These are phyloP conservation scores for Amanita muscaria DNA, from an alignment of 768 basidiomycete genomes.

Conservation along the genomic window DNA sequence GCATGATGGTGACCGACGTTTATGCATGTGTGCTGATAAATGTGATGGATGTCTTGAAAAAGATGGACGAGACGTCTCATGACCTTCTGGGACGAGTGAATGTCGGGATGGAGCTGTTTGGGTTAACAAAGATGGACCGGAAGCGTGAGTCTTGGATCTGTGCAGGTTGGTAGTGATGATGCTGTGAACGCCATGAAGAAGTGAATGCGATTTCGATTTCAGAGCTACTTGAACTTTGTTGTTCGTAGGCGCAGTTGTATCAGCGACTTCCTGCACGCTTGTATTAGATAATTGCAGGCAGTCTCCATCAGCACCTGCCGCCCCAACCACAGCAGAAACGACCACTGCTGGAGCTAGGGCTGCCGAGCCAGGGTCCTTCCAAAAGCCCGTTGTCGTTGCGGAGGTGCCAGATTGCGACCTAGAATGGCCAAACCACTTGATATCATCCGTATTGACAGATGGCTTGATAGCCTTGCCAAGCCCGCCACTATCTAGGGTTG, in stretches of 20 bases:
- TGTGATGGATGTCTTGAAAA: constrained; percentile 27
- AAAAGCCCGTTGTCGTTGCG: constrained; percentile 29
- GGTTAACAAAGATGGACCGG: constrained; percentile 46
- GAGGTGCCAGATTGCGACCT: constrained; percentile 32
- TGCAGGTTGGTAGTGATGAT: constrained; percentile 14
- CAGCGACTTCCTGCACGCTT: constrained; percentile 2
- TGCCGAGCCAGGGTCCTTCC: constrained; percentile 46
- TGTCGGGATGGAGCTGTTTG: constrained; percentile 47
- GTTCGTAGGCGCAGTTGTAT: background rate
- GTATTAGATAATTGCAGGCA: constrained; percentile 28
- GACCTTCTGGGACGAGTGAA: constrained; percentile 19
- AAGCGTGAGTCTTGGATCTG: constrained; percentile 12
- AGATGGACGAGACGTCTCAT: constrained; percentile 28
- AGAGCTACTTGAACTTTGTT: too few relatives aligned
- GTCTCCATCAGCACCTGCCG: constrained; percentile 33
- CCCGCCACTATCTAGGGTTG: too few relatives aligned
- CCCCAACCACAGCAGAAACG: constrained; percentile 39
- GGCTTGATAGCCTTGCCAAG: too few relatives aligned
- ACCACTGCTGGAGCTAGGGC: constrained; percentile 46
- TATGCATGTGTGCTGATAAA: constrained; percentile 32
- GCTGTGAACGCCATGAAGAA: constrained; percentile 19
- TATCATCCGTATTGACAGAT: background rate
- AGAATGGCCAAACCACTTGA: constrained; percentile 18
- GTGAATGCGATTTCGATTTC: constrained; percentile 17
- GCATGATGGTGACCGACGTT: constrained; percentile 22